Evolutionary conservation across 352 stramenopile species (phyloP).

Genomic region (Phytophthora kernoviae): DNA sequence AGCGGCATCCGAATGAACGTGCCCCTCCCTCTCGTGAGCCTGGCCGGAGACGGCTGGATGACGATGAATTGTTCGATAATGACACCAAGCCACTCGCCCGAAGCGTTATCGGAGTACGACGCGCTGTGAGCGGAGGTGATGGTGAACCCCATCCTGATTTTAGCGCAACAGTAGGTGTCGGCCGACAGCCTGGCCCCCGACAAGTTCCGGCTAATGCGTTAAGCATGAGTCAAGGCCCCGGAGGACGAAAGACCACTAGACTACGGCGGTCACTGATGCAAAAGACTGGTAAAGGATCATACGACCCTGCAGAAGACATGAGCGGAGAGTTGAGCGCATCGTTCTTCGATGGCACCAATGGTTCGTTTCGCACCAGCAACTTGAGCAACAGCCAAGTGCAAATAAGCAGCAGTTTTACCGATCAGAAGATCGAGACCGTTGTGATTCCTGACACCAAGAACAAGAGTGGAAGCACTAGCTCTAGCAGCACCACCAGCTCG

Average conservation of each 20-base stretch:
- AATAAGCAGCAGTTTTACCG: conserved; percentile 35
- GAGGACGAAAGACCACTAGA: conserved; percentile 21
- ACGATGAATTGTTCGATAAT: conserved; percentile 33
- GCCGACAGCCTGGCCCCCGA: conserved; percentile 8
- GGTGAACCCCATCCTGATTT: conserved; percentile 22
- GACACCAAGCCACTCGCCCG: conserved; percentile 38
- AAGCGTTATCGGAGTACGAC: conserved; percentile 38
- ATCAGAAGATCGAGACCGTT: conserved; percentile 28
- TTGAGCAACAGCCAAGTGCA: conserved; percentile 32
- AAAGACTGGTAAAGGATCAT: conserved; percentile 26
- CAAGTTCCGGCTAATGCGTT: conserved; percentile 12
- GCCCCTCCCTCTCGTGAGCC: background rate
- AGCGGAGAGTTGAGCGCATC: conserved; percentile 36
- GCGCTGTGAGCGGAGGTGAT: conserved; percentile 18
- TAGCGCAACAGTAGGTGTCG: conserved; percentile 14
- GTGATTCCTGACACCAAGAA: conserved; percentile 20
- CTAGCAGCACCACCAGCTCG: conserved; percentile 33
- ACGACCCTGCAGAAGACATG: conserved; percentile 35
- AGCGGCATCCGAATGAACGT: conserved; percentile 24
- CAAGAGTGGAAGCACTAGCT: conserved; percentile 25
- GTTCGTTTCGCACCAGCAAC: conserved; percentile 31
- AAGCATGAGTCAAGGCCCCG: conserved; percentile 35
- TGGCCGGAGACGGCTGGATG: conserved; percentile 28
- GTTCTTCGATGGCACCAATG: conserved; percentile 44
- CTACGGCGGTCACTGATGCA: conserved; percentile 22